Base-by-base conservation (phyloP, 2,329 filamentous ascomycete species). In the Fusarium domesticum region DNA sequence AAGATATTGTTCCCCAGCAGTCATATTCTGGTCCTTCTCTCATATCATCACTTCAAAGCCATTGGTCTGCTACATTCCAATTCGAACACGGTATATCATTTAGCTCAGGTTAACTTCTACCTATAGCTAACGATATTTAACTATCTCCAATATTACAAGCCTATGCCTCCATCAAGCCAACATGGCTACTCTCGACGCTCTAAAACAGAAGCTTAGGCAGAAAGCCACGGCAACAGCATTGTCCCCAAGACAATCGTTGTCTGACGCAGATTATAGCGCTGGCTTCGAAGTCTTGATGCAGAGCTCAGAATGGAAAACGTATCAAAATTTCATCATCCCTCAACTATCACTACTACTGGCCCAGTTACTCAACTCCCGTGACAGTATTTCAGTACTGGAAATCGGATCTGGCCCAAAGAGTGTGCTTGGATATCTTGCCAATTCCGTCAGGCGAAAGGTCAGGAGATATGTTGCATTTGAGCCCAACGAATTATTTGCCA, bases 391-490 rank as follows among this genome's bases (percentile, higher is more conserved):
- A 4, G 70, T 74, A 14, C 67, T 84, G 6, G 81, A 84, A 53
- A 75, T 84, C 38, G 78, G 78, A 50, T 77, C 81, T 0, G 81
- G 81, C 7, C 72, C 76, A 0, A 67, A 72, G 59, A 83, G 70
- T 53, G 54, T 84, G 6, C 65, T 84, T 37, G 74, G 64, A 43
- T 39, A 68, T 56, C 63, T 84, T 15, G 75, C 79, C 3, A 12
- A 23, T 7, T 20, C 19, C 48, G 37, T 73, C 30, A 72, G 69
- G 61, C 54, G 50, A 5, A 75, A 69, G 36, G 60, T 83, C 44
- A 65, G n/a, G 6, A 71, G 37, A 54, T 83, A 84, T 53, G 56
- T 59, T 46, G 79, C 79, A 16, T 76, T 75, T 45, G 79, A 83
- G 57, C 75, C 75, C 1, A 80, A 76, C 45, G 10, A 4, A 0